Evolutionary conservation across 306 rosid species (phyloP), one percentile per base, ranked within the genome.

Genomic region (Hippophae tibetana): DNA sequence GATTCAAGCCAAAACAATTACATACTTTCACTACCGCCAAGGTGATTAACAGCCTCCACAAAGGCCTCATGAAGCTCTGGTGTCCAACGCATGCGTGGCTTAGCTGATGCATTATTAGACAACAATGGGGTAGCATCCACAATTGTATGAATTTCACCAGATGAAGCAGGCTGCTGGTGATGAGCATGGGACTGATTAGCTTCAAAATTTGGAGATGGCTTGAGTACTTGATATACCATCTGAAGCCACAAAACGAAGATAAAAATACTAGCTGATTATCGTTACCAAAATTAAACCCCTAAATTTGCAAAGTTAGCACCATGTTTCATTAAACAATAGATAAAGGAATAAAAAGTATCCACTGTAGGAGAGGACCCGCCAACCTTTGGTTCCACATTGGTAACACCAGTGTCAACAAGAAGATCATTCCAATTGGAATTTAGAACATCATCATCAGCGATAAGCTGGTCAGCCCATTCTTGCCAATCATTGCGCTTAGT

Each of bases 31-130:
- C 99, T 81, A 57, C 97, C 99, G 56, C 99, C 99, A 68, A 93
- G 97, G 74, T 84, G 82, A 79, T 45, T 89, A 61, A 93, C 94
- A 78, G 99, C 97, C 69, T 93, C 99, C 68, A 93, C 95, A 81
- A 93, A 93, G 74, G 95, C 87, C 65, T 86, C 99, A 61, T 93
- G 99, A 72, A 93, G 95, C 72, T 93, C 97, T 7, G 97, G 99
- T 41, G 99, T 88, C 99, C 99, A 93, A 54, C 99, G 99, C 99
- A 93, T 93, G 60, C 99, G 94, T 8, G 94, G 81, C 71, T 93
- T 93, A 56, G 90, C 47, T 48, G 82, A 42, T 40, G 77, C 78
- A 67, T 79, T 79, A 69, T 85, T 88, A 73, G 86, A 68, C 67
- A 89, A 74, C 71, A 83, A 57, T 5, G 84, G 78, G 50, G 85